These are phyloP conservation scores for Dendrothele bispora DNA, from an alignment of 768 basidiomycete species.

Conservation along the genomic window DNA sequence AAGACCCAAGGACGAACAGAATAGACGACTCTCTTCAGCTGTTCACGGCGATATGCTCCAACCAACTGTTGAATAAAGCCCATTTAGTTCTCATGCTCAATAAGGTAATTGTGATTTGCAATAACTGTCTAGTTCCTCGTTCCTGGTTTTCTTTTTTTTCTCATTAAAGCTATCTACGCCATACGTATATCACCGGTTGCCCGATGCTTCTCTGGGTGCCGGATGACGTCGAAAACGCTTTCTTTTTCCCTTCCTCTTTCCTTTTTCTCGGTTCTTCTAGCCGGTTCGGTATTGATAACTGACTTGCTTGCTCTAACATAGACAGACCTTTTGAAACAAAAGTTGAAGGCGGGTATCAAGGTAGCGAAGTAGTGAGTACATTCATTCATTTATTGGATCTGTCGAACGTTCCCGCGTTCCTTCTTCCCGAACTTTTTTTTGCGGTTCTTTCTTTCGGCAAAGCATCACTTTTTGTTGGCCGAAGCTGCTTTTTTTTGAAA, in stretches of 20 bases:
- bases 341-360: conserved; percentile 64
- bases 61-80: conserved; percentile 69
- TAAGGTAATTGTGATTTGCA: too few relatives aligned
- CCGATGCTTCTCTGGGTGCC: background rate
- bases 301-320: conserved; percentile 27
- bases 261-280: background rate
- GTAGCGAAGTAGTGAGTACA: conserved; percentile 74
- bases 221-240: too few relatives aligned
- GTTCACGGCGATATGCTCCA: conserved; percentile 73
- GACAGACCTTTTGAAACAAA: conserved; percentile 73
- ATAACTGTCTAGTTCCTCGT: too few relatives aligned
- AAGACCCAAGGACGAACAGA: conserved; percentile 71
- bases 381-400: too few relatives aligned
- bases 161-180: too few relatives aligned
- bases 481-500: too few relatives aligned
- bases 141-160: too few relatives aligned
- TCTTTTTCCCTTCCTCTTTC: conserved; percentile 10
- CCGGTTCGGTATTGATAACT: background rate
- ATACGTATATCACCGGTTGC: background rate
- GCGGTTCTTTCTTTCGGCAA: too few relatives aligned
- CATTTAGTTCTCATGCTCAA: conserved; percentile 78
- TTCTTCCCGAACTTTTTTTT: too few relatives aligned
- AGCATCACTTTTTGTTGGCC: too few relatives aligned
- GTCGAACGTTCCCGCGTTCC: too few relatives aligned
- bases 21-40: conserved; percentile 82